Base-by-base conservation (phyloP, 2,329 filamentous ascomycete species). In the Fusarium sambucinum region DNA sequence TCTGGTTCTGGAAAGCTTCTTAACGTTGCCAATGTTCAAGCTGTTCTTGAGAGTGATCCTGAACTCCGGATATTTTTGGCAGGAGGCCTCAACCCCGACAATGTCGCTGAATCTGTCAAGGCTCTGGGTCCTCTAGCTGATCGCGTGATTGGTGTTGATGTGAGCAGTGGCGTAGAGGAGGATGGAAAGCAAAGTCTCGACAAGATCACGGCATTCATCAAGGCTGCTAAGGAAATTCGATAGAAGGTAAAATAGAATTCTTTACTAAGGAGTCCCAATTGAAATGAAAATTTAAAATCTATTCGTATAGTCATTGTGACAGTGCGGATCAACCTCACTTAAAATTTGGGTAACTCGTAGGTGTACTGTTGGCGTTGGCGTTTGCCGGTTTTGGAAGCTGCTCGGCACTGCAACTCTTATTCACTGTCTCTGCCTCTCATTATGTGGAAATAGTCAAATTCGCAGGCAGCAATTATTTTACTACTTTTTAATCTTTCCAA, bases 141-240 rank as follows among this genome's bases (percentile, higher is more conserved):
- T 12, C 87, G 90, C 62, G 87, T 97, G 14, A 82, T 94, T 33
- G 94, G 91, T 3, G 92, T 99, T 5, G 96, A 99, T 82, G 93
- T 97, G 21, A 97, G 94, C 78, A 97, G 93, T 75, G 96, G 96
- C 1, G 94, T 99, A 4, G 96, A 98, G 80, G 89, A 89, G 35
- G 87, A 91, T 71, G 95, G 94, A 4, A 83, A 88, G 76, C 96
- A 99, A 80, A 92, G 90, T 78, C 74, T 95, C 59, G 87, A 88
- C 19, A 96, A 91, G 82, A 98, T 99, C 71, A 83, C 84, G 67
- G 87, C 86, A 6, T 99, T 99, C 79, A 84, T 98, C 40, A 86
- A 87, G 76, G 88, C 89, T 35, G 92, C 90, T 0, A 96, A 96
- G 78, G 78, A 80, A 32, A 81, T 87, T 17, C 41, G 30, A 75